Base-by-base conservation (phyloP, 805 yeast genomes). In the Saccharomycopsis selenospora region DNA sequence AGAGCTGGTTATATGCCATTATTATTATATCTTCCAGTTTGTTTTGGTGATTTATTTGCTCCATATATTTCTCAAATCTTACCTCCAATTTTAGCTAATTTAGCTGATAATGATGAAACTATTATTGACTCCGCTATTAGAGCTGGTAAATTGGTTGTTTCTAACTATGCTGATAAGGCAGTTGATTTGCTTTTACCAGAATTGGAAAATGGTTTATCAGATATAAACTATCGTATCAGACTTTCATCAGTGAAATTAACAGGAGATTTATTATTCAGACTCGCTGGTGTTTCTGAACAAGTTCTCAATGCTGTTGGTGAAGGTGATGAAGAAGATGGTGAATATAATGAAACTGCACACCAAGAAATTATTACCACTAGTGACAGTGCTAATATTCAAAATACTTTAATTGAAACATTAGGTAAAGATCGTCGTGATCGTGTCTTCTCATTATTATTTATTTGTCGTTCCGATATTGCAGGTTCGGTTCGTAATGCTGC, bases 1-100 rank as follows among this genome's bases (percentile, higher is more conserved):
- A 83, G 97, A 62, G 95, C 91, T 52, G 96, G 98, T 36, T 93
- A 78, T 65, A 81, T 89, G 82, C 96, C 97, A 20, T 66, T 93
- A 61, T 69, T 93, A 61, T 69, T 93, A 46, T 93, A 86, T 62
- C 69, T 93, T 54, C 99, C 99, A 1, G 95, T 91, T 45, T 86
- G 96, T 65, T 93, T 93, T 63, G 97, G 97, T 38, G 71, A 82
- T 29, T 91, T 85, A 62, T 87, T 91, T 67, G 77, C 96, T 23
- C 95, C 98, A 10, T 93, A 91, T 61, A 75, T 93, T 61, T 75
- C 78, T 45, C 78, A 77, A 58, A 82, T 91, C 51, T 86, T 93
- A 61, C 95, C 96, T n/a, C 90, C 97, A 2, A 84, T 93, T 60
- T 72, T 93, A 58, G 74, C 80, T 40, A 98, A 98, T 43, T 73